Evolutionary conservation across 1,284 basidiomycete species (phyloP).

Genomic region (Pascua guehoae): DNA sequence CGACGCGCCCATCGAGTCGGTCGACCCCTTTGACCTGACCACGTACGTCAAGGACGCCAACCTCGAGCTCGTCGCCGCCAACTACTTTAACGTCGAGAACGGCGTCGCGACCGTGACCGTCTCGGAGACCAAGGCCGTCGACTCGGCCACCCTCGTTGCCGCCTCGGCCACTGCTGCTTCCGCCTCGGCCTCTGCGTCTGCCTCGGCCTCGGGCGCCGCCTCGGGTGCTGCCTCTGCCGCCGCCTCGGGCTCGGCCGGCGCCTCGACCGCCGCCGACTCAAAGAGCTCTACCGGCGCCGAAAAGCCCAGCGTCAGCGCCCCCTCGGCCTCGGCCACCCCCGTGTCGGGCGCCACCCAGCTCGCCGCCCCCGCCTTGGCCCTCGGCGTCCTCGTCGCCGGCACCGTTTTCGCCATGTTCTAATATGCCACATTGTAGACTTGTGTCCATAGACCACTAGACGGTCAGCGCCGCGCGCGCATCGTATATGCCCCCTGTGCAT

Average conservation of each 20-base stretch:
- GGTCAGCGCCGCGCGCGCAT: no score
- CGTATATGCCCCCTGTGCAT: no score
- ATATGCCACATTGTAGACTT: neutral
- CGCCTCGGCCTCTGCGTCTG: constrained; percentile 21
- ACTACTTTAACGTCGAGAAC: constrained; percentile 72
- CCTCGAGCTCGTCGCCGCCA: constrained; percentile 51
- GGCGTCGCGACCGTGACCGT: constrained; percentile 56
- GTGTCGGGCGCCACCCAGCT: constrained; percentile 8
- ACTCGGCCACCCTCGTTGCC: constrained; percentile 8
- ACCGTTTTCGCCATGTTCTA: constrained; percentile 22
- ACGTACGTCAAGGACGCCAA: constrained; percentile 36
- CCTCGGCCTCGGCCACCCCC: constrained; percentile 5
- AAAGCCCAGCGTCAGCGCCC: constrained; percentile 4
- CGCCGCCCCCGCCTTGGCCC: constrained; percentile 10
- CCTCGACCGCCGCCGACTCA: neutral
- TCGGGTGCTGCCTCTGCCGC: constrained; percentile 7
- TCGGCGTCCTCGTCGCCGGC: constrained; percentile 23
- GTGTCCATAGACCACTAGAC: no score
- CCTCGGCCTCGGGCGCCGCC: neutral
- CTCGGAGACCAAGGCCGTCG: neutral
- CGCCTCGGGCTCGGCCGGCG: constrained; percentile 9
- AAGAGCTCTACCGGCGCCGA: constrained; percentile 3
- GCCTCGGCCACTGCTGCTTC: constrained; percentile 37
- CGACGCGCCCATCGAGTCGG: constrained; percentile 56
- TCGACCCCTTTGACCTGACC: constrained; percentile 58